A percentile compares a stretch with the other conserved stretches of the same genome.
These are phyloP conservation scores for Debaryomyces castellii DNA, from an alignment of 805 yeast species.

Conservation along the genomic window DNA sequence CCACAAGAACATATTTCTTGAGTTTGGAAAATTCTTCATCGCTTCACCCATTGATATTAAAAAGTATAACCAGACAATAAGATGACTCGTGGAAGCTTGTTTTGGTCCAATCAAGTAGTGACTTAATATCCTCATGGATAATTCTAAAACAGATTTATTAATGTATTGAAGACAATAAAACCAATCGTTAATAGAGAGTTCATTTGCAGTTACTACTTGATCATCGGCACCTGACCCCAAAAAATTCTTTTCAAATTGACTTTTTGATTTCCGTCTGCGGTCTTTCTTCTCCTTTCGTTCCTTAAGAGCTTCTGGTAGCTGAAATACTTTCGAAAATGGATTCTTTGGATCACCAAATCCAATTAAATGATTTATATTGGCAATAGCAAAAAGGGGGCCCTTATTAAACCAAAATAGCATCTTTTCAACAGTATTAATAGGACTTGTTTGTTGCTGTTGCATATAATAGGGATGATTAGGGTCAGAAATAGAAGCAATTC, in stretches of 20 bases:
- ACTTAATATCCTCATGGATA: slow-evolving; percentile 65
- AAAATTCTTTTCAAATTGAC: slow-evolving; percentile 9
- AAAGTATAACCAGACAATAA: slow-evolving; percentile 76
- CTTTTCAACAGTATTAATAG: slow-evolving; percentile 42
- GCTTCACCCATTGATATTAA: slow-evolving; percentile 63
- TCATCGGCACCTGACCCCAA: slow-evolving; percentile 26
- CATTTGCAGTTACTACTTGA: slow-evolving; percentile 31
- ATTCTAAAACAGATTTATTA: slow-evolving; percentile 64
- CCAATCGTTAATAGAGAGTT: slow-evolving; percentile 49
- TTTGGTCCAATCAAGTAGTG: slow-evolving; percentile 71
- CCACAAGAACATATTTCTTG: slow-evolving; percentile 49
- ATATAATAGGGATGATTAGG: slow-evolving; percentile 33
- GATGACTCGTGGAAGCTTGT: slow-evolving; percentile 69
- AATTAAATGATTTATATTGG: slow-evolving; percentile 70
- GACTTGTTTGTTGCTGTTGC: slow-evolving; percentile 16
- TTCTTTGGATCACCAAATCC: slow-evolving; percentile 77
- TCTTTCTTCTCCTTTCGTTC: slow-evolving; percentile 75
- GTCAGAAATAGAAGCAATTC: slow-evolving; percentile 28
- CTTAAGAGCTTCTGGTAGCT: slow-evolving; percentile 66
- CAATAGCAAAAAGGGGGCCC: slow-evolving; percentile 71
- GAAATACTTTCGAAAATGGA: slow-evolving; percentile 75
- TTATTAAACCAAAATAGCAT: slow-evolving; percentile 75
- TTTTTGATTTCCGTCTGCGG: slow-evolving; percentile 48
- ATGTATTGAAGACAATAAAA: slow-evolving; percentile 52
- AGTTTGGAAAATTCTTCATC: slow-evolving; percentile 41